Base-by-base conservation (phyloP, 148 eudicot species). In the Chenopodium album region DNA sequence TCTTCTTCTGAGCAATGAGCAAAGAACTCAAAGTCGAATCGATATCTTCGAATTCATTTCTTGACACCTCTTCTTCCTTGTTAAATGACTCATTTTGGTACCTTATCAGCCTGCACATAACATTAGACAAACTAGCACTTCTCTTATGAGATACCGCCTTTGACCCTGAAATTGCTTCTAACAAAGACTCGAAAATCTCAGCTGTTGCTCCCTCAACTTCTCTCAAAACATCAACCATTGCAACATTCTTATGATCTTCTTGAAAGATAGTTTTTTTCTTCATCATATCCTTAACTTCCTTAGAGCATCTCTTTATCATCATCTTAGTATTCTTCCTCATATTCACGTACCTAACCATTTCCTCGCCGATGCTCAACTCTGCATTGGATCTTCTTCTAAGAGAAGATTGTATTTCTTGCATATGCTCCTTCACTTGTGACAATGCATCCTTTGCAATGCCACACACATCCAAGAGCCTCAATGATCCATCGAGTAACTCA, bases 391-490 rank as follows among this genome's bases (percentile, higher is more conserved):
- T 81, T 78, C 89, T 87, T 13, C 84, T 65, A 48, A 85, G 79
- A 74, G 84, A 72, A 52, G 86, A 88, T 41, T 82, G 85, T 14
- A 88, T 75, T 5, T 81, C 81, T 81, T 86, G 88, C n/a, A 80
- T 47, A 23, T 75, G 47, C 26, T 83, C 86, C 78, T 80, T 88
- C 20, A 69, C 74, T n/a, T 78, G 85, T 76, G 86, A 84, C 74
- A 88, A 67, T 9, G 81, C 73, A 81, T 89, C 89, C 78, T 56
- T 89, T 29, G 37, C 82, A 73, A 80, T 84, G 75, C 82, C 78
- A 76, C 89, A 87, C 0, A 76, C 85, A 76, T 89, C 91, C 80
- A 89, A 78, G 29, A 89, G 84, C 79, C 78, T 82, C 32, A 89
- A 73, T 31, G 86, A 82, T 7, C 81, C 87, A 34, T 87, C 84